Evolutionary conservation across 176 grass and related monocot genomes (phyloP).

Genomic region (Cenchrus americanus): DNA sequence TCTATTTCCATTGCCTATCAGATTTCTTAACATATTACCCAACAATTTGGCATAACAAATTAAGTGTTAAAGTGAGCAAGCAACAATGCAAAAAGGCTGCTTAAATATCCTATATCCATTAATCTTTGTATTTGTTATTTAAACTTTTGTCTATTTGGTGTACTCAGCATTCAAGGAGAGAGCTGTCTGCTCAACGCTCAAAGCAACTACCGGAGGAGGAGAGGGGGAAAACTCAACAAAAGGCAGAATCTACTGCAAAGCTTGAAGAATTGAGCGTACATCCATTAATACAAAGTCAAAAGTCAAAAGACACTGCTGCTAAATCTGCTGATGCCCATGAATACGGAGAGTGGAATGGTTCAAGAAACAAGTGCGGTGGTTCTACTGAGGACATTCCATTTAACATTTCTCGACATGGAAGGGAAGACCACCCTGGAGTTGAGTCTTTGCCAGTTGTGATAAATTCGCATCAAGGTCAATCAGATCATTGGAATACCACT

Average conservation of each 20-base stretch:
- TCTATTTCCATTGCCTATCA: not conserved
- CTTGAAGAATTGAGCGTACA: slow-evolving; percentile 57
- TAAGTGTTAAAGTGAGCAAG: slow-evolving; percentile 18
- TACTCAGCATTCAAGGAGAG: slow-evolving; percentile 44
- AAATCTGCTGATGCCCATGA: not conserved
- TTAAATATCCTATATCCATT: not conserved
- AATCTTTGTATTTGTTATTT: slow-evolving; percentile 30
- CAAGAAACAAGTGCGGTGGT: slow-evolving; percentile 4
- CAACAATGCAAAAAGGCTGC: not conserved
- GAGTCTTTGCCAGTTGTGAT: not conserved
- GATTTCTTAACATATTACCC: not conserved
- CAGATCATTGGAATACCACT: not conserved
- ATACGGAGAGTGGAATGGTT: slow-evolving; percentile 1
- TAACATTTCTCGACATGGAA: slow-evolving; percentile 26
- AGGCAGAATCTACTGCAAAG: slow-evolving; percentile 64
- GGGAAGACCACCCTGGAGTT: slow-evolving; percentile 36
- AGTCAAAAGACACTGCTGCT: slow-evolving; percentile 29
- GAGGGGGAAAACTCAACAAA: slow-evolving; percentile 60
- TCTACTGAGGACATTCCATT: slow-evolving; percentile 24
- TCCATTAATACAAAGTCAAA: slow-evolving; percentile 19
- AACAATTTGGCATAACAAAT: not conserved
- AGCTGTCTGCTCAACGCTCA: slow-evolving; percentile 63
- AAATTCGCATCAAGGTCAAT: slow-evolving; percentile 25
- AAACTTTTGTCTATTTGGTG: slow-evolving; percentile 16
- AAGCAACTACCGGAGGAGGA: slow-evolving; percentile 61